A percentile compares a stretch with the other conserved stretches of the same genome.
Evolutionary conservation across 371 early-diverging fungal genomes (phyloP).

Genomic region (Gilbertella persicaria): DNA sequence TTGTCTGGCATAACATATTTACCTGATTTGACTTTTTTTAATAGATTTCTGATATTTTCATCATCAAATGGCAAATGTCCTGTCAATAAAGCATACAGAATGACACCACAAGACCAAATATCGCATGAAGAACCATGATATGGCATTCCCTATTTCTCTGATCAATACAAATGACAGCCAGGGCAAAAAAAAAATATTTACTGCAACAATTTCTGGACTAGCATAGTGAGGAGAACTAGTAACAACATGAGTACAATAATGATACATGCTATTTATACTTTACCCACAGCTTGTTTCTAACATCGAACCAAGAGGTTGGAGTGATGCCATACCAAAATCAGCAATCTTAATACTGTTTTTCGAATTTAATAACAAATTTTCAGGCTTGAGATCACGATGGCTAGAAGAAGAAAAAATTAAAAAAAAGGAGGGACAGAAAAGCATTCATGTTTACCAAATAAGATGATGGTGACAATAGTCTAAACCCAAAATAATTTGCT

Average conservation of each 20-base stretch:
- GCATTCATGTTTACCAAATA: slow-evolving; percentile 35
- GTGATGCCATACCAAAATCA: slow-evolving; percentile 85
- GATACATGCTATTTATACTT: not conserved
- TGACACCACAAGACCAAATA: slow-evolving; percentile 80
- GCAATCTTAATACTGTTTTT: slow-evolving; percentile 81
- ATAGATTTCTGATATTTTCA: slow-evolving; percentile 73
- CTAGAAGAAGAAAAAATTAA: too few relatives aligned
- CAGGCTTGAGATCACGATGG: slow-evolving; percentile 97
- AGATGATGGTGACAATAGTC: slow-evolving; percentile 86
- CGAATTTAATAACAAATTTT: slow-evolving; percentile 89
- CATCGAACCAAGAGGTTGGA: slow-evolving; percentile 72
- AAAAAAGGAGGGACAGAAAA: not conserved
- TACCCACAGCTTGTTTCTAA: slow-evolving; percentile 83
- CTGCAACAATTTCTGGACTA: slow-evolving; percentile 90
- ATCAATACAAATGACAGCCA: slow-evolving; percentile 78
- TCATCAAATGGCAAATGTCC: slow-evolving; percentile 88
- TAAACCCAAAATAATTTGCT: slow-evolving; percentile 93
- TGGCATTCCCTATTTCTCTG: slow-evolving; percentile 73
- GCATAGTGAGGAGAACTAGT: slow-evolving; percentile 88
- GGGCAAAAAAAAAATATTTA: slow-evolving; percentile 59
- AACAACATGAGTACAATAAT: not conserved
- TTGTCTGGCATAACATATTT: slow-evolving; percentile 67
- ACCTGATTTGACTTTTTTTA: slow-evolving; percentile 65
- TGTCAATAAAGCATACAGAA: slow-evolving; percentile 72
- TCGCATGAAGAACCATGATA: slow-evolving; percentile 80